Base-by-base conservation (phyloP, 176 grass and related monocot species). In the Puccinellia tenuiflora region DNA sequence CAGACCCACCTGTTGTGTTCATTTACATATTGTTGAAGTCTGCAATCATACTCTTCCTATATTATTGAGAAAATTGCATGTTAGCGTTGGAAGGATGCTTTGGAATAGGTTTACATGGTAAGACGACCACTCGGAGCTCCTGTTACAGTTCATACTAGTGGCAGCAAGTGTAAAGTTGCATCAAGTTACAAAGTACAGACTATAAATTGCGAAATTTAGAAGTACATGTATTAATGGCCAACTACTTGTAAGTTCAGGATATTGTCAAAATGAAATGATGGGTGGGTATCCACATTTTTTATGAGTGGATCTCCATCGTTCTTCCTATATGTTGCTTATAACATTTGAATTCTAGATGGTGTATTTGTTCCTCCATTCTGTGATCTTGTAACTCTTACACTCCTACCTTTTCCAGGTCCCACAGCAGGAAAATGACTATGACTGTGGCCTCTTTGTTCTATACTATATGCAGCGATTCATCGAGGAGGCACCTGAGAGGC, bases 401-500 rank as follows among this genome's bases (percentile, higher is more conserved):
- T 34, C 71, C 76, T 53, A 24, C 43, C 38, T 76, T 38, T 75
- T 88, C 69, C 88, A 99, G 96, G 96, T 96, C 73, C 93, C 96
- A 3, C 96, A 99, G 78, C 96, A 99, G 85, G 85, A 90, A 57
- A 99, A 99, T 67, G 91, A 92, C 31, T 99, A 85, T 54, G 96
- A 99, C 77, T 99, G 96, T 53, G 96, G 96, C 45, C 77, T 99
- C 24, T 99, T 99, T 92, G 93, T 96, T 66, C 83, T 99, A 52
- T 93, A 93, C 83, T 96, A 93, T 83, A 93, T 99, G 50, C 85
- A 88, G 57, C 80, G 78, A 42, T 99, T 96, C 83, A 87, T 95
- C 47, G 83, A 90, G 74, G 88, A 86, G 61, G 91, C 93, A 24
- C 96, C 96, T 84, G 75, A 96, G 88, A 99, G 96, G 69, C 68